These are phyloP conservation scores for Phytopythium helicoides DNA, from an alignment of 352 stramenopile genomes.

Conservation along the genomic window DNA sequence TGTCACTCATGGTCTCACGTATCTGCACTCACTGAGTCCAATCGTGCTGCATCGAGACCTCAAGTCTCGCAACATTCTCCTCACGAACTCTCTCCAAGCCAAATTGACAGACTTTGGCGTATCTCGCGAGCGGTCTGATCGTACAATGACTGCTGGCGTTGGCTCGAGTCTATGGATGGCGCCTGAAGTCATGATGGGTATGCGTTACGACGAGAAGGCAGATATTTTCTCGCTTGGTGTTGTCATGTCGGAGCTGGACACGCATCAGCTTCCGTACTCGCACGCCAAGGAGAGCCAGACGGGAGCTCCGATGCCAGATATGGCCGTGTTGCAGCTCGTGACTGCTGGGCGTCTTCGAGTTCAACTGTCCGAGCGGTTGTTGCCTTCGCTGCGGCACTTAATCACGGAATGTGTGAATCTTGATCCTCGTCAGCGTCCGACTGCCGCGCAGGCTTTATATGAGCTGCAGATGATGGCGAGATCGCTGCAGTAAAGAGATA, in stretches of 20 bases:
- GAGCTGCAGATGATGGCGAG: constrained; percentile 18
- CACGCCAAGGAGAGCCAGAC: constrained; percentile 15
- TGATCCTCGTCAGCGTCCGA: constrained; percentile 13
- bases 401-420: constrained; percentile 13
- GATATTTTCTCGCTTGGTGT: constrained; percentile 39
- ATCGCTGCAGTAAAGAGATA: background rate
- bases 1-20: constrained; percentile 31
- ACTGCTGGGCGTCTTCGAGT: constrained; percentile 18
- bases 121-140: constrained; percentile 21
- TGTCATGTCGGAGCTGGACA: constrained; percentile 27
- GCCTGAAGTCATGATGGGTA: constrained; percentile 33
- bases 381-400: constrained; percentile 11
- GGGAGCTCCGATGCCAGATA: constrained; percentile 11
- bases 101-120: constrained; percentile 60
- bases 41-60: constrained; percentile 50
- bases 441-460: constrained; percentile 28
- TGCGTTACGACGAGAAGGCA: constrained; percentile 31
- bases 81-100: constrained; percentile 29
- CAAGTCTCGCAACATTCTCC: constrained; percentile 65
- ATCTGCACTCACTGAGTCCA: constrained; percentile 25
- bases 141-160: constrained; percentile 23
- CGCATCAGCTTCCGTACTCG: constrained; percentile 25
- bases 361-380: constrained; percentile 12
- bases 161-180: constrained; percentile 27
- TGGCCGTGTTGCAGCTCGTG: constrained; percentile 30